Evolutionary conservation across 2,329 filamentous ascomycete species (phyloP).

Genomic region (Aspergillus carbonarius): DNA sequence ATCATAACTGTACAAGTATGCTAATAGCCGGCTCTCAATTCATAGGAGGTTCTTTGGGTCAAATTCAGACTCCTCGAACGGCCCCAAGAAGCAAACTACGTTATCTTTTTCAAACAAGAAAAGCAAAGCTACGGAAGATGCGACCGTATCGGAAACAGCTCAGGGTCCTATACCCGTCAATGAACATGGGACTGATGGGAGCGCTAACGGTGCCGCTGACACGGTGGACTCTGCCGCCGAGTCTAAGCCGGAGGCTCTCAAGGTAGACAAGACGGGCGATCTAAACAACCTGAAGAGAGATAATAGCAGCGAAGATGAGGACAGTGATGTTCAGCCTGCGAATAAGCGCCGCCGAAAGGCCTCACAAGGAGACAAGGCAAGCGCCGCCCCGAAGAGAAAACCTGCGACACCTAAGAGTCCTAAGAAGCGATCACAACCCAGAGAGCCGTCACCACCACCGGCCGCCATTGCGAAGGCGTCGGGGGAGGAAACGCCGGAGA

Average conservation of each 20-base stretch:
- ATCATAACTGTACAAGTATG: background rate
- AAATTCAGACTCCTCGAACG: slow-evolving; percentile 55
- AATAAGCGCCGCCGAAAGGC: slow-evolving; percentile 52
- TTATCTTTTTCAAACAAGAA: slow-evolving; percentile 69
- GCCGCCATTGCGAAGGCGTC: slow-evolving; percentile 40
- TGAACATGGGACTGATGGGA: slow-evolving; percentile 3
- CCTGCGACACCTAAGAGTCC: slow-evolving; percentile 22
- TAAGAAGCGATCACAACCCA: slow-evolving; percentile 17
- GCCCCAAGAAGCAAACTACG: slow-evolving; percentile 72
- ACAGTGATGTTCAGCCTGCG: slow-evolving; percentile 54
- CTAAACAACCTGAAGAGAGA: slow-evolving; percentile 19
- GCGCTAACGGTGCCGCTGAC: slow-evolving; percentile 13
- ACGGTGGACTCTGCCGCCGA: slow-evolving; percentile 16
- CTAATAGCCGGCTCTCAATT: slow-evolving; percentile 3
- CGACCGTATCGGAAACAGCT: slow-evolving; percentile 27
- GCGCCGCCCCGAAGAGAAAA: slow-evolving; percentile 29
- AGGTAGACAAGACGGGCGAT: slow-evolving; percentile 4
- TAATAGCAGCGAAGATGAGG: slow-evolving; percentile 35
- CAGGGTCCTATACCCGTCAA: slow-evolving; percentile 17
- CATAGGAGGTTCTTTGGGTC: slow-evolving; percentile 81
- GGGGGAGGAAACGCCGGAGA: slow-evolving; percentile 46
- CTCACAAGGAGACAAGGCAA: slow-evolving; percentile 34
- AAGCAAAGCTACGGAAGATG: slow-evolving; percentile 33
- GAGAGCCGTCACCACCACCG: slow-evolving; percentile 24
- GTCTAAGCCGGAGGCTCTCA: slow-evolving; percentile 2